These are phyloP conservation scores for Yamadazyma pseudoaaseri DNA, from an alignment of 1,139 yeast species.

Conservation along the genomic window DNA sequence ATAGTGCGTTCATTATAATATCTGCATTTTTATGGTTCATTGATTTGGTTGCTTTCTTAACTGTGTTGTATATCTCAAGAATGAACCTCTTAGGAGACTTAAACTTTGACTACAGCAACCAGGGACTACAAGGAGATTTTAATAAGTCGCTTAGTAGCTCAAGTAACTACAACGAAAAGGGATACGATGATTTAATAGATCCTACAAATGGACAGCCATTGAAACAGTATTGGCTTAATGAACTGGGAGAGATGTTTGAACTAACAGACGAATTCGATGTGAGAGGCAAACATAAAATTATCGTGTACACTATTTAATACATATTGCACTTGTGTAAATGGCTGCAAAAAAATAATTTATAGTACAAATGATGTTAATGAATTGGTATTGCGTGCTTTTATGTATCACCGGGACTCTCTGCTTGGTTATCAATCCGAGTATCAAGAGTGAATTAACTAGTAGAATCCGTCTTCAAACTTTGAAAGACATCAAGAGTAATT, in stretches of 20 bases:
- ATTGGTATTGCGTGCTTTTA: neutral
- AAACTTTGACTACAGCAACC: conserved; percentile 33
- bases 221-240: conserved; percentile 30
- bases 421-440: conserved; percentile 3
- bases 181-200: conserved; percentile 12
- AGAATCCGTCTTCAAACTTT: conserved; percentile 11
- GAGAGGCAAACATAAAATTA: conserved; percentile 28
- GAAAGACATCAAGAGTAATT: conserved; percentile 12
- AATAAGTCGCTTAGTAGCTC: conserved; percentile 14
- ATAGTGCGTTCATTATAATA: conserved; percentile 38
- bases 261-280: conserved; percentile 25
- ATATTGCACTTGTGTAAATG: conserved; percentile 2
- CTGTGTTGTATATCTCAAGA: conserved; percentile 42
- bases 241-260: conserved; percentile 37
- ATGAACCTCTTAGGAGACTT: conserved; percentile 36
- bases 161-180: conserved; percentile 6
- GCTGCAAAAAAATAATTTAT: conserved; percentile 8
- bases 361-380: neutral
- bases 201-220: conserved; percentile 20
- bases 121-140: conserved; percentile 18
- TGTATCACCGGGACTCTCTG: neutral
- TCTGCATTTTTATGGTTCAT: conserved; percentile 43
- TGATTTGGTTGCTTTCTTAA: conserved; percentile 38
- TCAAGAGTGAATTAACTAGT: conserved; percentile 2
- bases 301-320: conserved; percentile 29